These are phyloP conservation scores for Auxenochlorella pyrenoidosa DNA, from an alignment of 139 green algal species.

Conservation along the genomic window DNA sequence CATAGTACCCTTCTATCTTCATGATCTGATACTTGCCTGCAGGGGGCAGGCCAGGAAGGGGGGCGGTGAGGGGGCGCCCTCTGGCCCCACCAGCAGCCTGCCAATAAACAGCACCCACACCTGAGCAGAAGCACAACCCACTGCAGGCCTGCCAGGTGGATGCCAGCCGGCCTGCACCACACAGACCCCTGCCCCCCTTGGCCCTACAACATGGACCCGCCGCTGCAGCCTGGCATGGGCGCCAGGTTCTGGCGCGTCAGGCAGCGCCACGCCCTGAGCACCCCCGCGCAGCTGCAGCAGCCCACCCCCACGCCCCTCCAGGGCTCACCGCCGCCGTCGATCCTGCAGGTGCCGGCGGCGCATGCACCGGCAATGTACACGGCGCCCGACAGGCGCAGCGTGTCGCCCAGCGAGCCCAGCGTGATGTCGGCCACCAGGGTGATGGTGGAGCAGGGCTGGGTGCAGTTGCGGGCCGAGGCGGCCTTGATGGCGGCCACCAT, in stretches of 20 bases:
- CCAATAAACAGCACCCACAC: too few relatives aligned
- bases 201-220: too few relatives aligned
- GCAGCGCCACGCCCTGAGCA: too few relatives aligned
- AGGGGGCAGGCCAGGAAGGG: neutral
- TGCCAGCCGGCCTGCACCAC: too few relatives aligned
- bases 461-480: constrained; percentile 28
- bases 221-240: too few relatives aligned
- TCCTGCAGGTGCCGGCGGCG: constrained; percentile 1
- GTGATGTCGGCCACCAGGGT: constrained; percentile 1
- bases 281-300: too few relatives aligned
- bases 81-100: too few relatives aligned
- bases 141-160: too few relatives aligned
- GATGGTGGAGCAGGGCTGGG: constrained; percentile 27
- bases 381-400: neutral
- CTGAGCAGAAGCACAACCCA: too few relatives aligned
- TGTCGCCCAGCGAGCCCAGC: neutral
- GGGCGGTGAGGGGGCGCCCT: too few relatives aligned
- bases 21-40: constrained; percentile 9
- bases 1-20: neutral
- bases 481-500: neutral
- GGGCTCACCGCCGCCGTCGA: constrained; percentile 10
- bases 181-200: too few relatives aligned
- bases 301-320: neutral
- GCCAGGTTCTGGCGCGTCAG: too few relatives aligned
- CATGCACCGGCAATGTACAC: constrained; percentile 2